Conservation (phyloP, 192 early-diverging fungal genomes). For the Linnemannia hyalina region DNA sequence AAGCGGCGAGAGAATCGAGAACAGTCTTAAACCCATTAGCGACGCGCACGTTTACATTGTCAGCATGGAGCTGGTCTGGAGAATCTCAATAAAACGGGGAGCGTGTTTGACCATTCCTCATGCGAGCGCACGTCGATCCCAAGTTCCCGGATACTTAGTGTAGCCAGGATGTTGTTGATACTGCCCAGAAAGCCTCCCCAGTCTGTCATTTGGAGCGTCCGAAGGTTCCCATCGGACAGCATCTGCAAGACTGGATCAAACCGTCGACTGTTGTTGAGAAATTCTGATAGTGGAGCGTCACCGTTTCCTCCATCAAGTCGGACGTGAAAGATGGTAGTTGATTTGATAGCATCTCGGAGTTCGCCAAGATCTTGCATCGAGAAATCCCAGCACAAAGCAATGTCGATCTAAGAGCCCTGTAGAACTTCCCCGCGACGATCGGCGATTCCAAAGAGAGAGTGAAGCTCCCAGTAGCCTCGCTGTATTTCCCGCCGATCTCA, state of each 20-base stretch:
- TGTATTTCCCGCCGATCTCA: not conserved
- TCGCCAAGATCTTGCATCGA: not conserved
- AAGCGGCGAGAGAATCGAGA: no score
- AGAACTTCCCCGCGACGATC: not conserved
- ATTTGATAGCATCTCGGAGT: not conserved
- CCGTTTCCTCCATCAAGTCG: not conserved
- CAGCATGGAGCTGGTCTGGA: no score
- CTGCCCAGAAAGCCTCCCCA: not conserved
- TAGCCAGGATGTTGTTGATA: not conserved
- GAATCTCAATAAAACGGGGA: no score
- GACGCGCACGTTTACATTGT: no score
- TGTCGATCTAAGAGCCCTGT: not conserved
- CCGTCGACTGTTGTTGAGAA: not conserved
- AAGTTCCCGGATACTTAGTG: not conserved
- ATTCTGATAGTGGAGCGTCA: not conserved
- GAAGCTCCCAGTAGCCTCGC: not conserved
- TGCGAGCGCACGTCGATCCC: no score
- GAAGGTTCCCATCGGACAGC: not conserved
- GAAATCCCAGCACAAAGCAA: not conserved
- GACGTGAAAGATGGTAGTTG: not conserved
- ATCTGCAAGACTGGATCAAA: constrained; percentile 7
- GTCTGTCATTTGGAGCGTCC: not conserved
- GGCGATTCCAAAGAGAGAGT: not conserved
- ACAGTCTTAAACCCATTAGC: no score
- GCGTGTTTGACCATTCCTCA: no score